Evolutionary conservation across 1,284 basidiomycete species (phyloP).

Genomic region (Chondrostereum purpureum): DNA sequence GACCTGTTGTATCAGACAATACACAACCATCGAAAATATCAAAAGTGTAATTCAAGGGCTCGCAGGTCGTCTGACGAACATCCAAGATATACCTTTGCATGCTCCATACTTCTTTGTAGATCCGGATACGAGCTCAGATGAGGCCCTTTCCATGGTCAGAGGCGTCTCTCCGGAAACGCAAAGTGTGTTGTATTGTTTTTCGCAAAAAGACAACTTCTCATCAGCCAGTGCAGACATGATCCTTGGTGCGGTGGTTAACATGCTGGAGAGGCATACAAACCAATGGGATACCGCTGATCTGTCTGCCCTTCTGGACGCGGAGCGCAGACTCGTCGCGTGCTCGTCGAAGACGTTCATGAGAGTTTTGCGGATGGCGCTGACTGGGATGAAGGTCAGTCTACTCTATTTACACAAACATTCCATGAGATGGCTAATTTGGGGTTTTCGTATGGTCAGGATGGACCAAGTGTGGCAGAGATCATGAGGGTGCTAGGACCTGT

Average conservation of each 20-base stretch:
- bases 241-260: constrained; percentile 14
- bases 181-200: constrained; percentile 27
- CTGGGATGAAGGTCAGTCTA: constrained; percentile 65
- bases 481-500: constrained; percentile 34
- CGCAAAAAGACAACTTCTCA: constrained; percentile 1
- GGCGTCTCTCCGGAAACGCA: constrained; percentile 34
- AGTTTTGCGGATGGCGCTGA: constrained; percentile 69
- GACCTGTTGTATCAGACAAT: constrained; percentile 27
- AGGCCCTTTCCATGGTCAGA: constrained; percentile 51
- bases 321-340: constrained; percentile 34
- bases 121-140: constrained; percentile 49
- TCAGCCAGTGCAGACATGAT: constrained; percentile 10
- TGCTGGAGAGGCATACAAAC: constrained; percentile 19
- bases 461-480: constrained; percentile 36
- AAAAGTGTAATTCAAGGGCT: constrained; percentile 49
- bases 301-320: constrained; percentile 38
- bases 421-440: too few species aligned
- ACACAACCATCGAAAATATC: constrained; percentile 48
- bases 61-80: constrained; percentile 63
- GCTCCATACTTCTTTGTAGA: constrained; percentile 74
- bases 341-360: constrained; percentile 60
- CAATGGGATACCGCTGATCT: constrained; percentile 30
- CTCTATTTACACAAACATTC: constrained; percentile 4
- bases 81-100: constrained; percentile 60
- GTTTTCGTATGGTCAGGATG: too few species aligned